Evolutionary conservation across 306 rosid genomes (phyloP).

Genomic region (Cicer bijugum): DNA sequence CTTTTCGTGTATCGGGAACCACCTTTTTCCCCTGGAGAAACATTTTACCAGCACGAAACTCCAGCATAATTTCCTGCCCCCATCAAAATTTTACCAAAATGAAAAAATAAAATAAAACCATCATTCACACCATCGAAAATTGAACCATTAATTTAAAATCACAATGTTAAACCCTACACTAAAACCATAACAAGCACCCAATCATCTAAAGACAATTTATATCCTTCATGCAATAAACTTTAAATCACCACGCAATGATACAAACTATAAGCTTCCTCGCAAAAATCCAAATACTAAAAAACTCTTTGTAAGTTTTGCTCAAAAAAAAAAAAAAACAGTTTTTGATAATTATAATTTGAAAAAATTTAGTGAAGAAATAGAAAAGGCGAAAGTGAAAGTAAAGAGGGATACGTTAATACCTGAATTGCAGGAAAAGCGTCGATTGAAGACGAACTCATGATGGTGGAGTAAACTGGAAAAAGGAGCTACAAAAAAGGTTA

Average conservation of each 20-base stretch:
- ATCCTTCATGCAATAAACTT: not conserved
- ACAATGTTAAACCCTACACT: slow-evolving; percentile 16
- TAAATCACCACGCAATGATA: not conserved
- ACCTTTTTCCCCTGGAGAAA: slow-evolving; percentile 69
- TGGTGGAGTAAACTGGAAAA: slow-evolving; percentile 3
- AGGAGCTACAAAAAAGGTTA: not conserved
- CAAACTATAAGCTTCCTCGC: not conserved
- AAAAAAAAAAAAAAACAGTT: slow-evolving; percentile 12
- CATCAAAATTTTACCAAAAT: slow-evolving; percentile 35
- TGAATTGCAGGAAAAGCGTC: slow-evolving; percentile 53
- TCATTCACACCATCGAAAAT: not conserved
- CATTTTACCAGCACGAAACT: slow-evolving; percentile 98
- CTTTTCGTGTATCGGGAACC: slow-evolving; percentile 80
- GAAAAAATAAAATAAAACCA: not conserved
- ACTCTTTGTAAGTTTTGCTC: not conserved
- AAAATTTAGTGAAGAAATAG: not conserved
- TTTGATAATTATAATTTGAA: not conserved
- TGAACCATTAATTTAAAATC: slow-evolving; percentile 19
- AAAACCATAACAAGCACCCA: not conserved
- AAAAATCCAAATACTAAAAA: not conserved
- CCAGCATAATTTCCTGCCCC: slow-evolving; percentile 78
- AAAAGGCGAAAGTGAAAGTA: not conserved
- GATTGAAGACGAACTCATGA: slow-evolving; percentile 65
- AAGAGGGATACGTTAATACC: slow-evolving; percentile 49
- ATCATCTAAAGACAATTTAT: not conserved